Evolutionary conservation across 495 filamentous ascomycete species (phyloP).

Genomic region (Immersiella caudata): DNA sequence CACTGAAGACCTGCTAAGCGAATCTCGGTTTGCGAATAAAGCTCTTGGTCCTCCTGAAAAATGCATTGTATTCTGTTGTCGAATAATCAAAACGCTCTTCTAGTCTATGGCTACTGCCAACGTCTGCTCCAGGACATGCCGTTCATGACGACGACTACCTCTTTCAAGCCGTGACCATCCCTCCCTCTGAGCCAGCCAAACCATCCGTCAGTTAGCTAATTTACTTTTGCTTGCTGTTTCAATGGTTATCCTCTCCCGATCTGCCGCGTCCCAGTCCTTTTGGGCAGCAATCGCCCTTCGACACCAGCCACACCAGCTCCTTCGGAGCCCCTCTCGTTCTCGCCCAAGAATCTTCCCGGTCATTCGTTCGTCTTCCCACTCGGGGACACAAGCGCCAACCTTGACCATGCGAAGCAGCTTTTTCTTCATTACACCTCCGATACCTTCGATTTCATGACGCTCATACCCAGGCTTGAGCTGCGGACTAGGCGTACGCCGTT

Average conservation of each 20-base stretch:
- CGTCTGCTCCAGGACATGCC: neutral
- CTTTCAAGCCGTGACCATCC: neutral
- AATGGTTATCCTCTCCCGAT: constrained; percentile 9
- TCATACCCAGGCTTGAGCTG: constrained; percentile 66
- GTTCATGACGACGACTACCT: neutral
- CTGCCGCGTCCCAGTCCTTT: constrained; percentile 37
- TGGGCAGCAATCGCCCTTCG: constrained; percentile 57
- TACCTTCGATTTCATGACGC: constrained; percentile 82
- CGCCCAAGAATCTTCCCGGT: constrained; percentile 49
- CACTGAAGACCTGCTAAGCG: too few relatives aligned
- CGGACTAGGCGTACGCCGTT: constrained; percentile 45
- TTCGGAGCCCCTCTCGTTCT: constrained; percentile 57
- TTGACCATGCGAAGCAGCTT: constrained; percentile 74
- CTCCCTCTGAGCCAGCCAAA: neutral
- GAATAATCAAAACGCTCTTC: neutral
- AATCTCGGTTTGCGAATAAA: too few relatives aligned
- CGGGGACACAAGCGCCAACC: constrained; percentile 79
- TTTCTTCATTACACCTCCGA: constrained; percentile 82
- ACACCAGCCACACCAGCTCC: constrained; percentile 73
- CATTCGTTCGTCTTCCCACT: constrained; percentile 77
- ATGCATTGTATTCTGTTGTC: neutral
- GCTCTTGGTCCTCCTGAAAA: neutral
- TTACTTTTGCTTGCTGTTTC: neutral
- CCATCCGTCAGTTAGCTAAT: neutral
- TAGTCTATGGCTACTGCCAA: neutral